A percentile compares a stretch with the other conserved stretches of the same genome.
phyloP scores from a whole-genome alignment of 2,329 filamentous ascomycete genomes.

The Zalaria obscura region DNA sequence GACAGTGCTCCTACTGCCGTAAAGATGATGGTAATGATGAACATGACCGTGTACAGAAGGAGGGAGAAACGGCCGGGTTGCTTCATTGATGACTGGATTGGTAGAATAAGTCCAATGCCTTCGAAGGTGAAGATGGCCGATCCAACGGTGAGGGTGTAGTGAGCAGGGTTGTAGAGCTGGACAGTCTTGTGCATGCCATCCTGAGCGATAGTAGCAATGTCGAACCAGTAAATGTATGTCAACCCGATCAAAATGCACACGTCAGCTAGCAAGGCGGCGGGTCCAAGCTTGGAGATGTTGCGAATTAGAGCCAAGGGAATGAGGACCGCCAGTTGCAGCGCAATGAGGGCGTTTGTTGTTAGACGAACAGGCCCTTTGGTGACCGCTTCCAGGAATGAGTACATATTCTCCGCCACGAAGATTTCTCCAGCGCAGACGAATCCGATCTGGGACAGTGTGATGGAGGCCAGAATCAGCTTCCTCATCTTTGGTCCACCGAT shows the following conservation, averaged over 20 bases:
- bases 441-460: slow-evolving; percentile 61
- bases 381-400: slow-evolving; percentile 52
- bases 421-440: slow-evolving; percentile 69
- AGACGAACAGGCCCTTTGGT: slow-evolving; percentile 31
- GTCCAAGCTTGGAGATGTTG: slow-evolving; percentile 61
- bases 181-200: slow-evolving; percentile 47
- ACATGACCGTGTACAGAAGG: slow-evolving; percentile 55
- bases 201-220: slow-evolving; percentile 41
- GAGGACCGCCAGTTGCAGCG: slow-evolving; percentile 48
- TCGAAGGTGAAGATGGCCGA: slow-evolving; percentile 68
- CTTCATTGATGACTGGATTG: slow-evolving; percentile 64
- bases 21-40: slow-evolving; percentile 59
- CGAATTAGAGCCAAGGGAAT: slow-evolving; percentile 56
- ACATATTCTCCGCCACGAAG: slow-evolving; percentile 62
- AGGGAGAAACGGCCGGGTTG: slow-evolving; percentile 52
- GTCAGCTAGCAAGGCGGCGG: slow-evolving; percentile 54
- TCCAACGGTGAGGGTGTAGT: slow-evolving; percentile 58
- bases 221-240: slow-evolving; percentile 60
- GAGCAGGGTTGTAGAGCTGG: slow-evolving; percentile 53
- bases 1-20: slow-evolving; percentile 58
- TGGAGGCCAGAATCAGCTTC: slow-evolving; percentile 51
- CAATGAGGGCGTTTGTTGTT: slow-evolving; percentile 46
- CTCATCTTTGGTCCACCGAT: slow-evolving; percentile 52
- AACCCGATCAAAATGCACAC: slow-evolving; percentile 58
- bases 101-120: slow-evolving; percentile 62